Percentiles rank a stretch among this genome's conserved stretches.
These are phyloP conservation scores for Carex myosuroides DNA, from an alignment of 176 grass and related monocot species.

Conservation along the genomic window DNA sequence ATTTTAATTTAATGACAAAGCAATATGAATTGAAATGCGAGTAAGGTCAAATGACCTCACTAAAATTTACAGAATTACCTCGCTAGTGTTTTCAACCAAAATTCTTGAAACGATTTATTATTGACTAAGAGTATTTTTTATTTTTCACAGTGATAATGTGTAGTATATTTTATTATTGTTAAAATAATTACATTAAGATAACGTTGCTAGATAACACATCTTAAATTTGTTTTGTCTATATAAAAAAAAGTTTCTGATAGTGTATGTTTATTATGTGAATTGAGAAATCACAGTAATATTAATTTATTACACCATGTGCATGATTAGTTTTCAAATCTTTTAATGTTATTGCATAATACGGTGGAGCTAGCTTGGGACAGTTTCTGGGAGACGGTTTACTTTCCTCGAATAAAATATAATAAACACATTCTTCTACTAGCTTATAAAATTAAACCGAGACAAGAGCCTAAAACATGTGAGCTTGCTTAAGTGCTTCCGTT, in stretches of 20 bases:
- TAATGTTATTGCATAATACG: neutral
- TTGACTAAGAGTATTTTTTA: too few relatives aligned
- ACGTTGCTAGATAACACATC: too few relatives aligned
- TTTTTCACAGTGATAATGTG: too few relatives aligned
- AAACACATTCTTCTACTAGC: neutral
- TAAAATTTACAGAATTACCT: neutral
- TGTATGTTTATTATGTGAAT: neutral
- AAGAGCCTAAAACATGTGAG: slow-evolving; percentile 17
- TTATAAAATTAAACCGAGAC: neutral
- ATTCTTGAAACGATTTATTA: too few relatives aligned
- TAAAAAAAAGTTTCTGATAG: too few relatives aligned
- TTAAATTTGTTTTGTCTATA: too few relatives aligned
- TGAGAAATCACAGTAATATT: neutral
- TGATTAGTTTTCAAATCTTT: neutral
- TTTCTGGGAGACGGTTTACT: neutral
- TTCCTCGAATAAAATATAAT: neutral
- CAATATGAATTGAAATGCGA: neutral
- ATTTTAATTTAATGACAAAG: neutral
- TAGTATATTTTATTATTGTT: too few relatives aligned
- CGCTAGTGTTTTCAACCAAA: too few relatives aligned
- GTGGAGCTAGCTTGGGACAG: neutral
- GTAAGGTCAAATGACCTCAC: neutral
- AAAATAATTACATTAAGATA: too few relatives aligned
- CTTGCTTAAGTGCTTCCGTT: slow-evolving; percentile 1
- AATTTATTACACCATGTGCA: neutral